Conservation (phyloP, 768 basidiomycete species). For the Dendrothele bispora region DNA sequence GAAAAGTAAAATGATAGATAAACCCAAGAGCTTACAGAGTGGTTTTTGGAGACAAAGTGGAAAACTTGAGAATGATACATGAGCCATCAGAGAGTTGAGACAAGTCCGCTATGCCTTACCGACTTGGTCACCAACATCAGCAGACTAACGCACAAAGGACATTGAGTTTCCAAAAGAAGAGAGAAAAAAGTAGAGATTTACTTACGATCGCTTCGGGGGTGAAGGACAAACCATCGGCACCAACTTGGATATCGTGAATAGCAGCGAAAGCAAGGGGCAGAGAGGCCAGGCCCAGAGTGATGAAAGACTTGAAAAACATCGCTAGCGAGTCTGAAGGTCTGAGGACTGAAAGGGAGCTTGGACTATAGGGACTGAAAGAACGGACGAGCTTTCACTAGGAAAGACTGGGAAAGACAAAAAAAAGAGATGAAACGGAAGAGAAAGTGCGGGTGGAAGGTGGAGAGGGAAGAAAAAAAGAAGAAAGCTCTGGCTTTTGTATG, state of each 20-base stretch:
- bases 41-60: neutral
- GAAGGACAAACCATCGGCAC: constrained; percentile 42
- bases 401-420: constrained; percentile 10
- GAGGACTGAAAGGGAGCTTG: constrained; percentile 25
- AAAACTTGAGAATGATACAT: too few relatives aligned
- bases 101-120: too few relatives aligned
- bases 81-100: too few relatives aligned
- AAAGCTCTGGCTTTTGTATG: neutral
- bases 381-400: too few relatives aligned
- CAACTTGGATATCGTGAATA: constrained; percentile 57
- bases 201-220: constrained; percentile 55
- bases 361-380: too few relatives aligned
- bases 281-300: constrained; percentile 49
- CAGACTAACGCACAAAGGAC: too few relatives aligned
- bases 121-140: neutral
- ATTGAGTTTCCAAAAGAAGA: neutral
- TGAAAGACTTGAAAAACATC: constrained; percentile 42
- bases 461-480: constrained; percentile 13
- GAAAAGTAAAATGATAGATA: neutral
- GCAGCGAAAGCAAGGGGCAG: constrained; percentile 49
- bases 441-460: constrained; percentile 17
- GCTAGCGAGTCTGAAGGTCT: constrained; percentile 27
- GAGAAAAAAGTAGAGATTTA: constrained; percentile 9
- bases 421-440: constrained; percentile 10
- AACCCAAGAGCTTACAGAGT: neutral